Conservation (phyloP, 306 rosid genomes). For the Quercus variabilis region DNA sequence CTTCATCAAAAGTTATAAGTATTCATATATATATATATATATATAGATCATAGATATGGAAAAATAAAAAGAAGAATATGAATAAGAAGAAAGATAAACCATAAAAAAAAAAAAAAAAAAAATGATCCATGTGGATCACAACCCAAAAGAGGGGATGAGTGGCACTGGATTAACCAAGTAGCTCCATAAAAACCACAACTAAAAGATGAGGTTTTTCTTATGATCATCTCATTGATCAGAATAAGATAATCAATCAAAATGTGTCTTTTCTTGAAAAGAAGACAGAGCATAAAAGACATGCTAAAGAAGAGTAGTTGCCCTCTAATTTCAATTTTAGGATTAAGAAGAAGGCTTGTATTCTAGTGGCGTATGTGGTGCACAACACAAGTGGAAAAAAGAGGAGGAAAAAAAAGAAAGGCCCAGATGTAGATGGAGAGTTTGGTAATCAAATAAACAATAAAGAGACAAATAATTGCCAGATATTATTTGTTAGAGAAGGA, state of each 20-base stretch:
- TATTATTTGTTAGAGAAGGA: conserved; percentile 3
- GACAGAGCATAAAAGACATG: background rate
- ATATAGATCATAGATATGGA: too few species aligned
- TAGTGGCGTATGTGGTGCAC: background rate
- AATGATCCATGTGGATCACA: too few species aligned
- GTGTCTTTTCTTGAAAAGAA: background rate
- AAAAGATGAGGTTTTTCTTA: background rate
- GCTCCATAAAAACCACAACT: conserved; percentile 23
- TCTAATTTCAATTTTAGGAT: background rate
- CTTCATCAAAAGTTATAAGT: too few species aligned
- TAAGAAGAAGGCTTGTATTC: background rate
- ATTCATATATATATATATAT: too few species aligned
- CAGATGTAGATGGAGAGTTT: background rate
- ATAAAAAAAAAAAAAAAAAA: too few species aligned
- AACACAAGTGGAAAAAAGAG: background rate
- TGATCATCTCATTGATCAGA: background rate
- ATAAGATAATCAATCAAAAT: background rate
- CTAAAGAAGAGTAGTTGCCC: background rate
- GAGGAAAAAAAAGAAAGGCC: background rate
- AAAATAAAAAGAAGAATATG: too few species aligned
- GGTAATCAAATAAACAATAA: background rate
- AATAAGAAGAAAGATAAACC: background rate
- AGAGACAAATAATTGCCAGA: conserved; percentile 18
- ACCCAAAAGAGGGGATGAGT: background rate
- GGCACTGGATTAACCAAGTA: conserved; percentile 41